Evolutionary conservation across 1,284 basidiomycete genomes (phyloP), one percentile per base, ranked within the genome.

Genomic region (Fomitopsis palustris): DNA sequence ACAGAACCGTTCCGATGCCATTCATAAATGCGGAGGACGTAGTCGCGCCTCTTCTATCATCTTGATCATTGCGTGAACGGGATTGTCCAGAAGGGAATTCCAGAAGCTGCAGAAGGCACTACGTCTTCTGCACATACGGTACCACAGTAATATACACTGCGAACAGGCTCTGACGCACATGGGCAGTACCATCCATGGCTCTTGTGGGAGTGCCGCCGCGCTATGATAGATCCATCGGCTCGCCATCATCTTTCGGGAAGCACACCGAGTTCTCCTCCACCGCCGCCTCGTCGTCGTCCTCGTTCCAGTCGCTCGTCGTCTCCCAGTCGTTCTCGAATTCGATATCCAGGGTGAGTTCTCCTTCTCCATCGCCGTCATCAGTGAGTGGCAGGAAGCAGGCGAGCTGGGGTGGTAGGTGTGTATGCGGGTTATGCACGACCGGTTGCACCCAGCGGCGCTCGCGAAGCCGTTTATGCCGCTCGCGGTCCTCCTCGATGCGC

Each of bases 301-400:
- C 90, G 69, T 92, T 93, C 82, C 92, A 89, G 72, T 95, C 91
- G 68, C 90, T 91, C 42, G 87, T 88, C 42, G 87, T 84, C 71
- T 96, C 95, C 95, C 94, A 96, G 64, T 91, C 87, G 65, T 95
- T 93, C 67, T 96, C 93, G 70, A 96, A 96, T 73, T 95, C 93
- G 54, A 94, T 88, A 66, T 95, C 92, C 58, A 93, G 76, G 5
- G 86, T 78, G 21, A 82, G 66, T 67, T 86, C 84, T 21, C 78
- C 78, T 35, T 76, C 77, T 2, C 75, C 77, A 49, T 75, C 74
- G 25, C 68, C 69, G 8, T 82, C 72, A 55, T 78, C 78, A 31
- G 78, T 77, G n/a, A 84, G 71, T 19, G 81, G 85, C 58, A 86
- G 71, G 69, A 89, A 87, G 41, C 81, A 81, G 5, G 84, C 81